A percentile compares a stretch with the other conserved stretches of the same genome.
Conservation (phyloP, 2,329 filamentous ascomycete species). For the Trichophyton schoenleinii region DNA sequence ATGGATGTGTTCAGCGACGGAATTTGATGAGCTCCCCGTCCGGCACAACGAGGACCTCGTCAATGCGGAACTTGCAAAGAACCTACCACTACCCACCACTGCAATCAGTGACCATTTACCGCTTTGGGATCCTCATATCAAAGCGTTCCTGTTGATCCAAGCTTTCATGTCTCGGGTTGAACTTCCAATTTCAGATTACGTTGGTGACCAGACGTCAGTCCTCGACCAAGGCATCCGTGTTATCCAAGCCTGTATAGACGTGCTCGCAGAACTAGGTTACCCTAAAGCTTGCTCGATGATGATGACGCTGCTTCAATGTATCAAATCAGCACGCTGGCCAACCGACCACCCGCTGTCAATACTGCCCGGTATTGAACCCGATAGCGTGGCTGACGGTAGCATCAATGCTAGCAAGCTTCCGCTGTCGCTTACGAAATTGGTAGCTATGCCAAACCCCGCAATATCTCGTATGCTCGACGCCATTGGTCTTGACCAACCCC, state of each 20-base stretch:
- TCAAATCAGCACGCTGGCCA: constrained; percentile 90
- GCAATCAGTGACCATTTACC: constrained; percentile 51
- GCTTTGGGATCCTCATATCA: constrained; percentile 98
- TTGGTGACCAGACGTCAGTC: constrained; percentile 79
- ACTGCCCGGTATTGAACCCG: constrained; percentile 53
- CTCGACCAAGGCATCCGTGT: constrained; percentile 95
- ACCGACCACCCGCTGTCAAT: constrained; percentile 67
- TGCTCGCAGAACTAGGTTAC: constrained; percentile 79
- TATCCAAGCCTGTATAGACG: constrained; percentile 86
- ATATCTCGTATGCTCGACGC: constrained; percentile 20
- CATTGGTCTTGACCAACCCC: constrained; percentile 18
- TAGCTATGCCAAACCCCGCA: constrained; percentile 19
- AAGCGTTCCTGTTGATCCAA: constrained; percentile 85
- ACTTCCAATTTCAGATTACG: constrained; percentile 90
- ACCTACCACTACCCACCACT: constrained; percentile 57
- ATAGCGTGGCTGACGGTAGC: constrained; percentile 12
- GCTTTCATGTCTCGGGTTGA: constrained; percentile 89
- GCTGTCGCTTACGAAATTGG: constrained; percentile 21
- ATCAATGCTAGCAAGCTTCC: constrained; percentile 17
- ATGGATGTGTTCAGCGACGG: constrained; percentile 87
- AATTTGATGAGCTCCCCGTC: constrained; percentile 95
- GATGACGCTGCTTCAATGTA: constrained; percentile 74
- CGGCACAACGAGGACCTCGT: constrained; percentile 97
- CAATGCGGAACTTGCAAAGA: constrained; percentile 76
- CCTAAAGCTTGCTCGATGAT: constrained; percentile 66